Percentiles rank a stretch among this genome's conserved stretches.
Evolutionary conservation across 257 asterid species (phyloP).

Genomic region (Solanum pinnatisectum): DNA sequence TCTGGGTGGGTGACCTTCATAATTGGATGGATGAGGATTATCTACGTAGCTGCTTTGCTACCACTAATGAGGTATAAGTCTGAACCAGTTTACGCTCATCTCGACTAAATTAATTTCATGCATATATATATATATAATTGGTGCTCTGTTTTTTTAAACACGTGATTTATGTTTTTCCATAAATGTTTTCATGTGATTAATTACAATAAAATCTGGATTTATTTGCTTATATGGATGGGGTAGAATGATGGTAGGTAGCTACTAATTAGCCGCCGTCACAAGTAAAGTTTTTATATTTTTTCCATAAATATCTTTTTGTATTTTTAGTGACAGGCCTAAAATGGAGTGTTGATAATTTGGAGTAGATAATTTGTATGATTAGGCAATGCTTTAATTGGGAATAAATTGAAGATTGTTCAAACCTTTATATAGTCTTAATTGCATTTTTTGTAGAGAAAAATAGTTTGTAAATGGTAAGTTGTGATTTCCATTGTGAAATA

Average conservation of each 20-base stretch:
- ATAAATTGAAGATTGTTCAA: neutral
- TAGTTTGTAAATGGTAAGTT: neutral
- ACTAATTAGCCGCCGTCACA: neutral
- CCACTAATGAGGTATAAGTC: constrained; percentile 62
- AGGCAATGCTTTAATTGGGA: neutral
- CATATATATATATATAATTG: neutral
- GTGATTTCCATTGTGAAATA: neutral
- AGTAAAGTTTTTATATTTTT: neutral
- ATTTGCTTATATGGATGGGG: neutral
- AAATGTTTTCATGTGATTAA: neutral
- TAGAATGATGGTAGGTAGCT: neutral
- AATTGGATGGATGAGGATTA: constrained; percentile 99
- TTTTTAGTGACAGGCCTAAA: neutral
- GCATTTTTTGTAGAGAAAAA: neutral
- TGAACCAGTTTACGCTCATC: neutral
- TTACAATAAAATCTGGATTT: neutral
- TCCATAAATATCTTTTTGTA: neutral
- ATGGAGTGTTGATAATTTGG: neutral
- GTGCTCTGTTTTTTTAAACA: neutral
- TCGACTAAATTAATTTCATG: neutral
- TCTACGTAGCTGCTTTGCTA: constrained; percentile 81
- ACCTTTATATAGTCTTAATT: neutral
- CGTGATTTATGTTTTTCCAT: neutral
- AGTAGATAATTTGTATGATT: neutral
- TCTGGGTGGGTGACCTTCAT: constrained; percentile 96